Conservation (phyloP, 345 rosid species). For the Hypericum perforatum region DNA sequence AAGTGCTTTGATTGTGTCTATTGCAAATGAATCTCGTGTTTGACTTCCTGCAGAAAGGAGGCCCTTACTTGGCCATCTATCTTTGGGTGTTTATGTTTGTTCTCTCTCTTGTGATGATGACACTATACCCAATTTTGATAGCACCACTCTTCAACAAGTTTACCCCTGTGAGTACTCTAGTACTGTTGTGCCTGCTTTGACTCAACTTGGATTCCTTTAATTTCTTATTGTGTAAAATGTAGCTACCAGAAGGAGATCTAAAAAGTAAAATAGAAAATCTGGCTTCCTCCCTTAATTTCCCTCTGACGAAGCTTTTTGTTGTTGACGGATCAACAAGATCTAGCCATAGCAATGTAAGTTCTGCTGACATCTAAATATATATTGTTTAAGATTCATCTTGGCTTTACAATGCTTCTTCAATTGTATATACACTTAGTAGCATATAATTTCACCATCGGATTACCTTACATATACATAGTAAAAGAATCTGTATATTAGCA, state of each 20-base stretch:
- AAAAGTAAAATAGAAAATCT: slow-evolving; percentile 75
- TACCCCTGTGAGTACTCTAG: slow-evolving; percentile 66
- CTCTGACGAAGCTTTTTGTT: slow-evolving; percentile 87
- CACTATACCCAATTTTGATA: slow-evolving; percentile 77
- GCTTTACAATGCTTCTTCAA: no score
- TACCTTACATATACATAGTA: no score
- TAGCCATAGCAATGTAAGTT: slow-evolving; percentile 97
- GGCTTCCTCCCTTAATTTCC: slow-evolving; percentile 80
- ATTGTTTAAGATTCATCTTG: no score
- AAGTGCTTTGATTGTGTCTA: not conserved
- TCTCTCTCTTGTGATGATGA: slow-evolving; percentile 94
- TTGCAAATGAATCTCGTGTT: slow-evolving; percentile 3
- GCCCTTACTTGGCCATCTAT: slow-evolving; percentile 96
- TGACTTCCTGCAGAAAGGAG: slow-evolving; percentile 72
- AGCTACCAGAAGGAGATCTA: slow-evolving; percentile 95
- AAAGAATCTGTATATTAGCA: no score
- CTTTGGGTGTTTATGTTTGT: slow-evolving; percentile 97
- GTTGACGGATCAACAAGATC: slow-evolving; percentile 99
- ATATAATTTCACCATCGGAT: no score
- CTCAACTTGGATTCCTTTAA: slow-evolving; percentile 13
- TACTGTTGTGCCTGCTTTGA: slow-evolving; percentile 2
- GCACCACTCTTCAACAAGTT: slow-evolving; percentile 98
- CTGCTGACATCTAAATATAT: no score
- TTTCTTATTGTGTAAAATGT: slow-evolving; percentile 17
- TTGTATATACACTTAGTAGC: no score